phyloP scores from a whole-genome alignment of 768 basidiomycete species.

The Kwoniella heveanensis region DNA sequence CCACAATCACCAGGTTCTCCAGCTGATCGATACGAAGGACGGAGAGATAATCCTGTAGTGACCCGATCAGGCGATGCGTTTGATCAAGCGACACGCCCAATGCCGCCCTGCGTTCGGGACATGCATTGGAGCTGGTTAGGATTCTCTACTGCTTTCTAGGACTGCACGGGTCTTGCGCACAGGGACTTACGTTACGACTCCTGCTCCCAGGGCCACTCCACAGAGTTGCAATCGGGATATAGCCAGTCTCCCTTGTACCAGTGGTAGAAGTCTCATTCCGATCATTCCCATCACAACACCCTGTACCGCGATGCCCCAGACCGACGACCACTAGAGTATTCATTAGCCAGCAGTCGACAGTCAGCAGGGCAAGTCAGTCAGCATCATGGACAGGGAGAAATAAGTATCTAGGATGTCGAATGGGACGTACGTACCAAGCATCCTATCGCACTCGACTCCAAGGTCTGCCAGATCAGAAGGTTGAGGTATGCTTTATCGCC shows the following conservation, averaged over 20 bases:
- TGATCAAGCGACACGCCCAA: constrained; percentile 8
- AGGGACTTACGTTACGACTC: constrained; percentile 5
- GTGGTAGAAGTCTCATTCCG: not conserved
- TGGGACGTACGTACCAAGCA: not conserved
- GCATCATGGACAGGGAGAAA: not conserved
- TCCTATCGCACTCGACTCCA: not conserved
- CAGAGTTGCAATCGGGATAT: not conserved
- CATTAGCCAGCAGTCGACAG: not conserved
- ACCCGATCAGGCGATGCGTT: constrained; percentile 1
- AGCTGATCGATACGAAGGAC: not conserved
- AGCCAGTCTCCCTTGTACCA: not conserved
- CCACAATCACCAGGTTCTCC: constrained; percentile 2
- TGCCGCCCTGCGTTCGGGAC: not conserved
- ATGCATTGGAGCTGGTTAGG: no score
- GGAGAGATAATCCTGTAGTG: not conserved
- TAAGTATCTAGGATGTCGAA: not conserved
- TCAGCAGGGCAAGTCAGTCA: not conserved
- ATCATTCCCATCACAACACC: not conserved
- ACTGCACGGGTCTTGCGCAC: no score
- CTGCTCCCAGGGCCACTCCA: not conserved
- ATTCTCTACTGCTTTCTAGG: no score
- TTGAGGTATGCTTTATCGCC: constrained; percentile 15
- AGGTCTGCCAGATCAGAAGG: constrained; percentile 8
- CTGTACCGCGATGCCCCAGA: constrained; percentile 5
- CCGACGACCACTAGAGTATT: constrained; percentile 5